Conservation (phyloP, 2,329 filamentous ascomycete species). For the Alternaria ethzedia region DNA sequence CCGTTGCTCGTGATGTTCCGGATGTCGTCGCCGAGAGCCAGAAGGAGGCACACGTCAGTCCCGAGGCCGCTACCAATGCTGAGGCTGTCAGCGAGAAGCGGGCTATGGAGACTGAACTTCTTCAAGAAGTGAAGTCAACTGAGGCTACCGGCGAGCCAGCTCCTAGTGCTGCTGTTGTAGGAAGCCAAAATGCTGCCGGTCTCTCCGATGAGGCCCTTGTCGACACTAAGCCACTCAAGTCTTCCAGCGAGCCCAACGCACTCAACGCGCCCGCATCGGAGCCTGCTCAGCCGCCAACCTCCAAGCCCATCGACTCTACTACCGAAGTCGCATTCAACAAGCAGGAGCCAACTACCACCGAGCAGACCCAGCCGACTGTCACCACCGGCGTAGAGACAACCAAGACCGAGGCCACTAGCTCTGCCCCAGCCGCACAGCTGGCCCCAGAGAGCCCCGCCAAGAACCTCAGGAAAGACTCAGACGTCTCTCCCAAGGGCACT, state of each 20-base stretch:
- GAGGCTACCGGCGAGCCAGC: constrained; percentile 46
- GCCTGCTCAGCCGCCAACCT: constrained; percentile 32
- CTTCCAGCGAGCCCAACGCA: constrained; percentile 38
- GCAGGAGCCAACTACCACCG: constrained; percentile 47
- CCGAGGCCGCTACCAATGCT: constrained; percentile 70
- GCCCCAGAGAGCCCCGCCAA: constrained; percentile 42
- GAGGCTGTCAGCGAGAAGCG: constrained; percentile 74
- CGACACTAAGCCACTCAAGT: constrained; percentile 39
- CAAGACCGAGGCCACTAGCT: constrained; percentile 32
- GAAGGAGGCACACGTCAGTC: constrained; percentile 64
- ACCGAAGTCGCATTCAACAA: constrained; percentile 53
- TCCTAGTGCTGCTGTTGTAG: constrained; percentile 7
- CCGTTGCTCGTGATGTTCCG: constrained; percentile 52
- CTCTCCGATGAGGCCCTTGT: constrained; percentile 34
- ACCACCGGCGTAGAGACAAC: constrained; percentile 50
- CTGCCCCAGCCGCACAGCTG: constrained; percentile 13
- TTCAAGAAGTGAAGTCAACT: constrained; percentile 42
- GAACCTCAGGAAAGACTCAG: constrained; percentile 30
- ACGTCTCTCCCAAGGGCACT: constrained; percentile 45
- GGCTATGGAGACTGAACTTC: constrained; percentile 72
- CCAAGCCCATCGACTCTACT: constrained; percentile 34
- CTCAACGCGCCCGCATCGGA: constrained; percentile 49
- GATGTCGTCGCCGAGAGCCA: constrained; percentile 75
- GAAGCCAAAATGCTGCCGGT: constrained; percentile 47
- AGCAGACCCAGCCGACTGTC: constrained; percentile 49